phyloP scores from a whole-genome alignment of 2,329 filamentous ascomycete genomes.

The Paraphaeosphaeria sporulosa region DNA sequence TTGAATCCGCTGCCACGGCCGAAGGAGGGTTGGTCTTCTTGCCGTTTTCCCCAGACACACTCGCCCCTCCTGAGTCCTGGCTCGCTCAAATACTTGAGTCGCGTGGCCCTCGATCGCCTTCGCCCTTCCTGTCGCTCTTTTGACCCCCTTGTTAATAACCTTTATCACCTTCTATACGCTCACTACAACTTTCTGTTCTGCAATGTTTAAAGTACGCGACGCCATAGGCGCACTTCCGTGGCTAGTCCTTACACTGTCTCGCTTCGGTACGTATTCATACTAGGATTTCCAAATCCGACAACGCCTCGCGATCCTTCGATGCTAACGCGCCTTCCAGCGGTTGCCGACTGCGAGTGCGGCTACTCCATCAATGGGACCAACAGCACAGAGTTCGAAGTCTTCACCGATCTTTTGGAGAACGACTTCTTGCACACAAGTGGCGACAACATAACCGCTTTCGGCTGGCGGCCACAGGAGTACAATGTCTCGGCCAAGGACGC shows the following conservation, averaged over 20 bases:
- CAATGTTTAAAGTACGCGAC: slow-evolving; percentile 27
- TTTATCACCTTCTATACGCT: slow-evolving; percentile 27
- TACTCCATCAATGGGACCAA: slow-evolving; percentile 65
- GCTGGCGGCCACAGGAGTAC: slow-evolving; percentile 74
- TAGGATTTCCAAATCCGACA: background rate
- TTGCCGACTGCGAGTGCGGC: slow-evolving; percentile 73
- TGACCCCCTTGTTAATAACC: slow-evolving; percentile 4
- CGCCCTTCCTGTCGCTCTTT: slow-evolving; percentile 10
- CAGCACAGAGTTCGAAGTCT: slow-evolving; percentile 57
- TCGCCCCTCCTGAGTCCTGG: slow-evolving; percentile 15
- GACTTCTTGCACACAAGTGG: slow-evolving; percentile 70
- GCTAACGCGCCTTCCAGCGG: slow-evolving; percentile 31
- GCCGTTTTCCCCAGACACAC: slow-evolving; percentile 11
- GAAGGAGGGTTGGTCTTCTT: background rate
- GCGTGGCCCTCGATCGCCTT: slow-evolving; percentile 1
- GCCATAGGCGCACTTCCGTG: slow-evolving; percentile 36
- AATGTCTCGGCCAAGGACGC: slow-evolving; percentile 66
- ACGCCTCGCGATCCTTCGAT: background rate
- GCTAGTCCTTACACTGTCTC: slow-evolving; percentile 39
- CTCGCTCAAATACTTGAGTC: slow-evolving; percentile 17
- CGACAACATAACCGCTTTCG: slow-evolving; percentile 52
- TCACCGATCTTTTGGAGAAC: slow-evolving; percentile 74
- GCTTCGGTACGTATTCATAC: slow-evolving; percentile 35
- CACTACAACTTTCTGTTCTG: slow-evolving; percentile 19
- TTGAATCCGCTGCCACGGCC: slow-evolving; percentile 3